Base-by-base conservation (phyloP, 495 filamentous ascomycete genomes). In the Aspergillus bertholletiae region DNA sequence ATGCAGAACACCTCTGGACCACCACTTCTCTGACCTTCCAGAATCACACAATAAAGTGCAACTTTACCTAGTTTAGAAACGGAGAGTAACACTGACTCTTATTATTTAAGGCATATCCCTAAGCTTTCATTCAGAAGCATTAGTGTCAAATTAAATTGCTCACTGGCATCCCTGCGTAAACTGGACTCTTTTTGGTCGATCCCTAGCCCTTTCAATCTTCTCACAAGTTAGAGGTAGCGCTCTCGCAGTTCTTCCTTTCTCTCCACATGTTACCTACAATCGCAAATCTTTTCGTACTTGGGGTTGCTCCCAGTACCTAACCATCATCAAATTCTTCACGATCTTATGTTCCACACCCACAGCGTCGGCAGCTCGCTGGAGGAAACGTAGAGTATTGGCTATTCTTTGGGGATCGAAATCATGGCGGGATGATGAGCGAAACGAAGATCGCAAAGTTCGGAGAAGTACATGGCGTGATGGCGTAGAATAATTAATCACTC, bases 341-440 rank as follows among this genome's bases (percentile, higher is more conserved):
- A 98, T 85, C 51, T 71, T 76, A 65, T 96, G 90, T 74, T 97
- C 94, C 18, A 93, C 54, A 0, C 91, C 90, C 22, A 70, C 78
- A 54, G 78, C 67, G 41, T 74, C 68, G 8, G 86, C 76, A 7
- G 94, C 94, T 24, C 80, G 78, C 32, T 83, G 73, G 6, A 97
- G 75, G 63, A 98, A 97, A 53, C 78, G 75, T 17, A 95, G 54
- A 0, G 94, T 98, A 49, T 89, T 88, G 47, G 73, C 66, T 32
- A 96, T 83, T 52, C 77, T 81, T 23, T 75, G 67, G 37, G 70
- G 61, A 59, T 90, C 74, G 58, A 88, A 89, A 11, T 79, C 71
- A 46, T 72, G 69, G 3, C 64, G 55, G 5, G 68, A 56, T 37
- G 74, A 70, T 26, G 78, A 78, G 35, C 90, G 88, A 69, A 96